Conservation (phyloP, 2,329 filamentous ascomycete species). For the Drechslerella dactyloides region DNA sequence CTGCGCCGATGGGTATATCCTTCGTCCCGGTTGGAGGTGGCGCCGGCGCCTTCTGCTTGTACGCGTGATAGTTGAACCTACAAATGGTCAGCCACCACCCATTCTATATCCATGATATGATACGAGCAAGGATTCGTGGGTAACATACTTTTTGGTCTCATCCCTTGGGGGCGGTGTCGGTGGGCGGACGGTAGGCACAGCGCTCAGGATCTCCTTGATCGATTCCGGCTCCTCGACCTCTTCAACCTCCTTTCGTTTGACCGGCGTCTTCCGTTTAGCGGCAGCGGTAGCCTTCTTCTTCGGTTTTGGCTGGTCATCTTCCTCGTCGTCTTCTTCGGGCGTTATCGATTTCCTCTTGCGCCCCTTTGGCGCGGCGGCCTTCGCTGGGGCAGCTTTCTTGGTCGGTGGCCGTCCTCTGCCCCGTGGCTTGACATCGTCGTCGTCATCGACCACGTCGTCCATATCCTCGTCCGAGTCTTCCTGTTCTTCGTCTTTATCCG, state of each 20-base stretch:
- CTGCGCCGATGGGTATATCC: constrained; percentile 80
- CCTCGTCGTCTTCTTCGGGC: constrained; percentile 57
- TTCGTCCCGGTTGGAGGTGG: constrained; percentile 69
- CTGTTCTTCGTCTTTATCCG: constrained; percentile 60
- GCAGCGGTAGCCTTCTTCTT: constrained; percentile 57
- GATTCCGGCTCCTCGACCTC: constrained; percentile 69
- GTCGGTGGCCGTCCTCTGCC: constrained; percentile 13
- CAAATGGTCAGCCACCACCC: neutral
- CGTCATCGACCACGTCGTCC: constrained; percentile 54
- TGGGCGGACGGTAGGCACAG: constrained; percentile 79
- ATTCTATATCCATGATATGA: neutral
- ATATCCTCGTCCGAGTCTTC: constrained; percentile 61
- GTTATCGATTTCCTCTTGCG: constrained; percentile 55
- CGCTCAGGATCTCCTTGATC: constrained; percentile 84
- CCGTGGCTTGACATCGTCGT: constrained; percentile 47
- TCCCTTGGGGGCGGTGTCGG: constrained; percentile 80
- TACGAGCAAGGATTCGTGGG: neutral
- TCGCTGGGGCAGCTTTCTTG: constrained; percentile 4
- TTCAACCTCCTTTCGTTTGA: constrained; percentile 69
- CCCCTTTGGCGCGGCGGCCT: constrained; percentile 31
- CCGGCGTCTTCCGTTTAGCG: constrained; percentile 64
- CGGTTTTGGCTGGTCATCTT: constrained; percentile 53
- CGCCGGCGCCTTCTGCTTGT: constrained; percentile 64
- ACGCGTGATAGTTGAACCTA: constrained; percentile 75
- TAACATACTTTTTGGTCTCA: constrained; percentile 66